These are phyloP conservation scores for Mucuna pruriens DNA, from an alignment of 306 rosid species.

Conservation along the genomic window DNA sequence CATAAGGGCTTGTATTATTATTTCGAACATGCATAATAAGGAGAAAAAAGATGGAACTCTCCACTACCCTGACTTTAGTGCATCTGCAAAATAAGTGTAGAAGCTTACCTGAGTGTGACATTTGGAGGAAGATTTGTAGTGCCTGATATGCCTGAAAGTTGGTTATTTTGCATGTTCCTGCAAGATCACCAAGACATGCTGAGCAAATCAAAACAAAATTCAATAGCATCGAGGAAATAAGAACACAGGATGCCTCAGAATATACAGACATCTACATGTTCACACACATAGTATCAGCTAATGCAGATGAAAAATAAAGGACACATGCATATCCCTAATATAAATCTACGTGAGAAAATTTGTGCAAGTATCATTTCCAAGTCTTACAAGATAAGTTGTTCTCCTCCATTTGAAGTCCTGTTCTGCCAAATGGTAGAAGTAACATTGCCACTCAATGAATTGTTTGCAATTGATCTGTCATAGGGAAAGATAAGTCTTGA, in stretches of 20 bases:
- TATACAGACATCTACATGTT: not conserved
- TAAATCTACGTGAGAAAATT: not conserved
- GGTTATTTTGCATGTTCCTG: constrained; percentile 81
- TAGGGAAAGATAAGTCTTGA: constrained; percentile 8
- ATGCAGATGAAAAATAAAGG: not conserved
- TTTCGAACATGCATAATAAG: constrained; percentile 13
- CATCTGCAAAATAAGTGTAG: constrained; percentile 37
- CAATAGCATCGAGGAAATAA: not conserved
- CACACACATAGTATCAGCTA: not conserved
- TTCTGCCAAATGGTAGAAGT: constrained; percentile 75
- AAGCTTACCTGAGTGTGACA: constrained; percentile 73
- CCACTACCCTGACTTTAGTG: not conserved
- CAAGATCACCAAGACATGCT: constrained; percentile 41
- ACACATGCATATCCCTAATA: not conserved
- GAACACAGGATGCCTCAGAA: not conserved
- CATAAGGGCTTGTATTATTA: not conserved
- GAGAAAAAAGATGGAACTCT: not conserved
- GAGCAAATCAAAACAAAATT: constrained; percentile 22
- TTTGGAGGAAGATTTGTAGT: constrained; percentile 58
- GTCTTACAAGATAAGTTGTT: constrained; percentile 66
- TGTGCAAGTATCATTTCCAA: constrained; percentile 3
- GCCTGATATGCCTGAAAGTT: constrained; percentile 60
- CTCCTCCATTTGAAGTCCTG: constrained; percentile 47
- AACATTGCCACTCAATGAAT: constrained; percentile 65
- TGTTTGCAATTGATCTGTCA: constrained; percentile 86